Conservation (phyloP, 192 early-diverging fungal species). For the Lunasporangiospora selenospora region DNA sequence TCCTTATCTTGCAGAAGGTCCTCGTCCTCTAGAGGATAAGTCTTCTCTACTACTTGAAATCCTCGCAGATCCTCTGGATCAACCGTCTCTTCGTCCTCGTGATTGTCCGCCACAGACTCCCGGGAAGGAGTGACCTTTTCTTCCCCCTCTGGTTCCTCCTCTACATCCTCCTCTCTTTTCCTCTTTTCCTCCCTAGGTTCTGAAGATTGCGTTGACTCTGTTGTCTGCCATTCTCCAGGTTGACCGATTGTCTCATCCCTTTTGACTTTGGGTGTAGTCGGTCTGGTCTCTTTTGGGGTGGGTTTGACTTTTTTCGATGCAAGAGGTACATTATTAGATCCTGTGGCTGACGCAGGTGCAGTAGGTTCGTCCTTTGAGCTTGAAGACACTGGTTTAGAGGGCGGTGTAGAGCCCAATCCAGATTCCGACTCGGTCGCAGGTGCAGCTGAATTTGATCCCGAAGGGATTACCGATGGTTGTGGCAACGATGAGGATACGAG, state of each 20-base stretch:
- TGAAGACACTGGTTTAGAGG: background rate
- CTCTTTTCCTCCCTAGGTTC: background rate
- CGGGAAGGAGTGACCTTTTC: slow-evolving; percentile 4
- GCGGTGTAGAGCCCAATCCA: background rate
- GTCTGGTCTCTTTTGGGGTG: too few species aligned
- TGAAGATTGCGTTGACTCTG: slow-evolving; percentile 2
- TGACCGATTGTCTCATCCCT: slow-evolving; percentile 31
- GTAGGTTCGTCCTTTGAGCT: background rate
- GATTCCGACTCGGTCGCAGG: background rate
- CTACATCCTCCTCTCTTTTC: background rate
- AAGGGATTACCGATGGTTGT: background rate
- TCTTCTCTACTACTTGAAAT: slow-evolving; percentile 63
- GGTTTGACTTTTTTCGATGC: background rate
- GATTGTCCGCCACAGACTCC: slow-evolving; percentile 6
- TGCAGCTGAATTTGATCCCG: background rate
- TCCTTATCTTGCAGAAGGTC: slow-evolving; percentile 4
- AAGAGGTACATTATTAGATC: background rate
- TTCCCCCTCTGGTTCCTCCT: background rate
- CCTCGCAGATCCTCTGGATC: slow-evolving; percentile 55
- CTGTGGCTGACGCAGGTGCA: background rate
- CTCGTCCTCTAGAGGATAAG: slow-evolving; percentile 43
- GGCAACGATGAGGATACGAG: slow-evolving; percentile 16
- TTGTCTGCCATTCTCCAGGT: slow-evolving; percentile 47
- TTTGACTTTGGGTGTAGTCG: background rate
- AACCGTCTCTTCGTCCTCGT: slow-evolving; percentile 53